Evolutionary conservation across 2,329 filamentous ascomycete genomes (phyloP).

Genomic region (Colletotrichum tamarilloi): DNA sequence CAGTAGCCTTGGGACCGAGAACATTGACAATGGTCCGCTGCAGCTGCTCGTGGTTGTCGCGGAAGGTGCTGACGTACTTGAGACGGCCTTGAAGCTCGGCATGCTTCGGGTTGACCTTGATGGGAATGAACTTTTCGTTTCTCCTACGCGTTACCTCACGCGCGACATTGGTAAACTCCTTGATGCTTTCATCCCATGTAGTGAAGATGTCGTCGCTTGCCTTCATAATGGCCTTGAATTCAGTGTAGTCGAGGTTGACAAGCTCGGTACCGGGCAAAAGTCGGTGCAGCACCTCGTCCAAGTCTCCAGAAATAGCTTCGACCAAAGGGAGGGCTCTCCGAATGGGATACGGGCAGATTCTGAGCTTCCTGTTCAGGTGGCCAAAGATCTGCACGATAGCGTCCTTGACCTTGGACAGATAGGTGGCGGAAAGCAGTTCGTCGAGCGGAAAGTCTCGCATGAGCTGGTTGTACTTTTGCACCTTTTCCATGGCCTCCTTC

Average conservation of each 20-base stretch:
- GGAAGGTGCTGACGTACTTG: conserved; percentile 93
- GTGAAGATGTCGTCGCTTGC: conserved; percentile 87
- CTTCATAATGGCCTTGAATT: conserved; percentile 88
- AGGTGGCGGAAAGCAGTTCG: conserved; percentile 92
- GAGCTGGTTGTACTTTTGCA: conserved; percentile 98
- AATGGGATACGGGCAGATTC: conserved; percentile 96
- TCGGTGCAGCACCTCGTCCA: conserved; percentile 87
- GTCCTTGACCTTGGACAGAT: conserved; percentile 87
- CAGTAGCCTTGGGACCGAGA: conserved; percentile 79
- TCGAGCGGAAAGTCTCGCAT: conserved; percentile 99
- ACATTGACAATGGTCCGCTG: conserved; percentile 97
- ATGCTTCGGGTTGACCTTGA: conserved; percentile 93
- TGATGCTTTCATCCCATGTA: conserved; percentile 94
- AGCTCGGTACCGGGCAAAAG: conserved; percentile 87
- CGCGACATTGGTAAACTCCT: conserved; percentile 97
- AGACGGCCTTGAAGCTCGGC: conserved; percentile 89
- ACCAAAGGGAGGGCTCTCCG: conserved; percentile 92
- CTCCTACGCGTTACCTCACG: conserved; percentile 93
- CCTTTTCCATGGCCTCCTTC: conserved; percentile 94
- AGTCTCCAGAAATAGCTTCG: conserved; percentile 93
- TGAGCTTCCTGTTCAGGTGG: conserved; percentile 97
- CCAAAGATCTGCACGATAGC: conserved; percentile 89
- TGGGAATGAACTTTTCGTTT: conserved; percentile 98
- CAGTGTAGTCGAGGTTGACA: conserved; percentile 91
- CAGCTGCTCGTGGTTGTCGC: conserved; percentile 96